Evolutionary conservation across 2,329 filamentous ascomycete species (phyloP), one percentile per base, ranked within the genome.

Genomic region (Beauveria bassiana): DNA sequence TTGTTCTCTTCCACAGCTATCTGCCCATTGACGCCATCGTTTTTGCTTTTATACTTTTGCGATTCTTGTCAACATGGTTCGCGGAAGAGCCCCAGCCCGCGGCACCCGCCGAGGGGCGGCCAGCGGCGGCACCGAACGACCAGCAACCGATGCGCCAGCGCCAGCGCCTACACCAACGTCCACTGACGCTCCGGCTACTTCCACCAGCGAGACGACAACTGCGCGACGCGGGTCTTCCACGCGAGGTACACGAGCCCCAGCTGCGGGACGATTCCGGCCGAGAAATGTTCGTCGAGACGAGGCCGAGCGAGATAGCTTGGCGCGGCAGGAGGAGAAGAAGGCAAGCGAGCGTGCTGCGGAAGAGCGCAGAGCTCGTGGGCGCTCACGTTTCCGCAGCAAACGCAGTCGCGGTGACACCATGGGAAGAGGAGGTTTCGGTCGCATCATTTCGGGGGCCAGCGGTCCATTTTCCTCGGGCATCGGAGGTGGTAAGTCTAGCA

Each of bases 241-340:
- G 4, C 70, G 72, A 43, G 71, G 72, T 10, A 70, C 75, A 16
- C 67, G 74, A 31, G 74, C 73, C 20, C 68, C 73, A n/a, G 68
- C 70, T 22, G 63, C 69, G 10, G 73, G 72, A 45, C 74, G 79
- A 43, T 81, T 81, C 58, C 75, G 75, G 57, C 80, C 80, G 34
- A 81, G 76, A 65, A 79, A 77, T 62, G 68, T 81, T 53, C 75
- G 80, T 59, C 72, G 80, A 75, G 78, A 81, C 70, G 79, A 81
- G 61, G 75, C 77, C 7, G 78, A 81, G 57, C 72, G 80, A 67
- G 78, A 80, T 59, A 75, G 66, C 56, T 69, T 82, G 10, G 79
- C 79, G 51, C 72, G 75, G 14, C 72, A 76, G 59, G 77, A 79
- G 63, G 72, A 76, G 59, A 72, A 77, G 62, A 79, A 78, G 64